Evolutionary conservation across 2,329 filamentous ascomycete genomes (phyloP).

Genomic region (Arthrobotrys megalospora): DNA sequence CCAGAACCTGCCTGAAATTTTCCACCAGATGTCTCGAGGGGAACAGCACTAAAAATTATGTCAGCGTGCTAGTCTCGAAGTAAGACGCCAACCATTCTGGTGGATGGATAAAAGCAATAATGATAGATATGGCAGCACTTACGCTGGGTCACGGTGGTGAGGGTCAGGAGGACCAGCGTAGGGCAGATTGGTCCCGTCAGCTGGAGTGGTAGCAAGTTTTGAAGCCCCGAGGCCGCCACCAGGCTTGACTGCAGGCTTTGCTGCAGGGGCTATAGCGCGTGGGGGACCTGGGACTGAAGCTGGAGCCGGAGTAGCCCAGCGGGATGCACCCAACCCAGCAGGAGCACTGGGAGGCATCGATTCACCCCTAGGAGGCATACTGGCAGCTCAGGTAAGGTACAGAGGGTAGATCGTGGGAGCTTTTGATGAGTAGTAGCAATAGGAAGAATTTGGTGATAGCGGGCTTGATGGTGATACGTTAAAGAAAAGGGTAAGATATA

Average conservation of each 20-base stretch:
- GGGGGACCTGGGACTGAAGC: neutral
- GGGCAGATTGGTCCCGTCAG: neutral
- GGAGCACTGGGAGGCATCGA: neutral
- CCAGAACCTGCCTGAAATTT: constrained; percentile 24
- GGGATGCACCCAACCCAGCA: constrained; percentile 8
- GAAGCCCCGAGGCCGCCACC: constrained; percentile 20
- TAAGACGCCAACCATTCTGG: neutral
- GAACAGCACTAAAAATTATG: constrained; percentile 7
- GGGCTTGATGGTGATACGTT: neutral
- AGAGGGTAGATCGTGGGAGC: neutral
- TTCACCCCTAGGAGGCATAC: neutral
- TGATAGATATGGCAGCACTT: neutral
- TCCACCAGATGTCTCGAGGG: constrained; percentile 22
- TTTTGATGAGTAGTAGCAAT: neutral
- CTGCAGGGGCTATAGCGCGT: neutral
- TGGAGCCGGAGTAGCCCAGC: neutral
- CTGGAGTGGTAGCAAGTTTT: neutral
- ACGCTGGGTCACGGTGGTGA: constrained; percentile 42
- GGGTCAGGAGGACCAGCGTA: constrained; percentile 16
- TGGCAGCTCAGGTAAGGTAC: neutral
- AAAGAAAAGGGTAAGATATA: too few relatives aligned
- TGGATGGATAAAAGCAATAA: neutral
- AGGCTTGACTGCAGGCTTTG: neutral
- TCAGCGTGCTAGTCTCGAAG: neutral
- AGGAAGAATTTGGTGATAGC: neutral